Evolutionary conservation across 768 basidiomycete genomes (phyloP), one percentile per base, ranked within the genome.

Genomic region (Pleurotus citrinopileatus): DNA sequence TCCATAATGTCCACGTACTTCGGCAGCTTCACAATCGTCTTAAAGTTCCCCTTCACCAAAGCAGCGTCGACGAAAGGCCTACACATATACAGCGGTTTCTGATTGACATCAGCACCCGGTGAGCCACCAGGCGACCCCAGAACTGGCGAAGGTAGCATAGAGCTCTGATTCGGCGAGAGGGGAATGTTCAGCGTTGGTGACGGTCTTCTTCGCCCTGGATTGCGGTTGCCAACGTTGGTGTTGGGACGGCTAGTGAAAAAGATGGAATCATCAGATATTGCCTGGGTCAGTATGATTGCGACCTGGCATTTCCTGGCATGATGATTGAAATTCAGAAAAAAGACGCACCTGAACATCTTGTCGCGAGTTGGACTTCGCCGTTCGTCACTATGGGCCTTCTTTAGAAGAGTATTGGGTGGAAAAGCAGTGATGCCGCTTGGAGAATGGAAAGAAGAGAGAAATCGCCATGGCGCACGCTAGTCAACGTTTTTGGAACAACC

Each of bases 1-100:
- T 97, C 94, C 80, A 93, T 95, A 55, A 92, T 86, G 65, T 96
- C 93, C 25, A 91, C 88, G 61, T 95, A 97, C 68, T 96, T 97
- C 5, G 96, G 96, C 52, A 94, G 79, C 72, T 94, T 89, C 54
- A 98, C 94, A 63, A 98, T 98, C 2, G 94, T 97, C 75, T 96
- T 98, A 77, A 97, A 98, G 71, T 94, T 97, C 20, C 96, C 96
- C 69, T 96, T 98, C 55, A 98, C 95, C 40, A 98, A 80, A 0
- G 96, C 93, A 1, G 94, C 89, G 61, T 96, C 94, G 53, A 90
- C 92, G 68, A 98, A 98, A 2, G 95, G 95, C 52, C 90, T 89
- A 69, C 89, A 96, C 9, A 98, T 80, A 65, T 96, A 97, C 15
- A 98, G 73, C 1, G 91, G 88, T 59, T 90, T 91, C 27, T 63